A percentile compares a stretch with the other conserved stretches of the same genome.
These are phyloP conservation scores for Nemania sp. DNA, from an alignment of 2,329 filamentous ascomycete species.

Conservation along the genomic window DNA sequence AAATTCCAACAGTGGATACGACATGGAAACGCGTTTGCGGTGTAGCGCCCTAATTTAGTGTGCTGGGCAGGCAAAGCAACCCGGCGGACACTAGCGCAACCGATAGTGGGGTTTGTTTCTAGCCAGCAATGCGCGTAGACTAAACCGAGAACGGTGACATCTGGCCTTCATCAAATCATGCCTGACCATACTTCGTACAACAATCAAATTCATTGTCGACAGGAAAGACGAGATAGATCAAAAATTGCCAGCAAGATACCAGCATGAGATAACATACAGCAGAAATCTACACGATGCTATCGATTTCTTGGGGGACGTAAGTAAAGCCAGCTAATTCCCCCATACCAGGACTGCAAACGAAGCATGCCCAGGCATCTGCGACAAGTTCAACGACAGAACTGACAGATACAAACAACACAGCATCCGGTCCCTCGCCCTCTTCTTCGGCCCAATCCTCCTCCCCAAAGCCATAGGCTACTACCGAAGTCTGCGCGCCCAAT, in stretches of 20 bases:
- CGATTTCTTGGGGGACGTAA: slow-evolving; percentile 53
- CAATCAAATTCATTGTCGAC: neutral
- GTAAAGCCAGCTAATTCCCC: no score
- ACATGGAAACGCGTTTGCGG: neutral
- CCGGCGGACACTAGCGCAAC: neutral
- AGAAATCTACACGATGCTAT: slow-evolving; percentile 38
- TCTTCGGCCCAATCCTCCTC: slow-evolving; percentile 73
- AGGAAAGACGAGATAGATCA: no score
- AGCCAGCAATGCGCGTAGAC: slow-evolving; percentile 8
- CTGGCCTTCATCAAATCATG: no score
- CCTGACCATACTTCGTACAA: slow-evolving; percentile 8
- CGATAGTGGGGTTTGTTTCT: slow-evolving; percentile 6
- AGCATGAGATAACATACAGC: slow-evolving; percentile 19
- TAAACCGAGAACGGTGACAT: slow-evolving; percentile 13
- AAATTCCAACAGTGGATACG: slow-evolving; percentile 6
- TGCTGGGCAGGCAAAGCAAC: no score
- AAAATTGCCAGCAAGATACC: neutral
- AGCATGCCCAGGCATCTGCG: no score
- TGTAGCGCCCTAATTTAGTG: neutral
- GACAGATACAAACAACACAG: slow-evolving; percentile 38
- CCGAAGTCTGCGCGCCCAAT: slow-evolving; percentile 54
- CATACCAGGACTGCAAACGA: no score
- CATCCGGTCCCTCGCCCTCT: slow-evolving; percentile 58
- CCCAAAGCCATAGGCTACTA: slow-evolving; percentile 68
- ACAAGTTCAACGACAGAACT: no score